Evolutionary conservation across 176 grass and related monocot genomes (phyloP).

Genomic region (Eragrostis nindensis): DNA sequence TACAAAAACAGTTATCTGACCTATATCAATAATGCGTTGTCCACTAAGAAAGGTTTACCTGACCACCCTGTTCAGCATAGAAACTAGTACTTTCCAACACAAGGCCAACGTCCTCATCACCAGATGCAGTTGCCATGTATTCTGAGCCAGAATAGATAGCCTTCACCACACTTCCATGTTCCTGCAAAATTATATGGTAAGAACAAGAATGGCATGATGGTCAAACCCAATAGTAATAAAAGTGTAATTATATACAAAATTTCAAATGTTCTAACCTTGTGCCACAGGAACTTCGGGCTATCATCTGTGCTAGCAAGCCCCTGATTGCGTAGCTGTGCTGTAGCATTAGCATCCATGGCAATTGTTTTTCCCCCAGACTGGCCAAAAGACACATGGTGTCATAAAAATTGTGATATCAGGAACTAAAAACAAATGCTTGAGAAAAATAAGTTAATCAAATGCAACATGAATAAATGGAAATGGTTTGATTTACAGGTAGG

Average conservation of each 20-base stretch:
- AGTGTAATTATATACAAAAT: neutral
- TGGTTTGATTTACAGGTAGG: conserved; percentile 9
- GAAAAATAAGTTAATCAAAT: neutral
- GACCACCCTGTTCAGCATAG: conserved; percentile 96
- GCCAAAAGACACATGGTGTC: conserved; percentile 5
- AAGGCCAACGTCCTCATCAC: conserved; percentile 67
- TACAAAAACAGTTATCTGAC: neutral
- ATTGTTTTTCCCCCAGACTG: conserved; percentile 69
- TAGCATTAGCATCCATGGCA: conserved; percentile 88
- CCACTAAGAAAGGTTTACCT: conserved; percentile 55
- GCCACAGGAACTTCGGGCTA: conserved; percentile 73
- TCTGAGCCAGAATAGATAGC: conserved; percentile 86
- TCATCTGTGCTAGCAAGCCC: conserved; percentile 80
- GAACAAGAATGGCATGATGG: neutral
- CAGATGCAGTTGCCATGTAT: conserved; percentile 51
- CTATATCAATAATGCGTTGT: conserved; percentile 21
- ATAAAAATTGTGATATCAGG: neutral
- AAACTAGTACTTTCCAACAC: conserved; percentile 95
- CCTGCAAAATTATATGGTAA: conserved; percentile 48
- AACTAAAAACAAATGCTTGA: neutral
- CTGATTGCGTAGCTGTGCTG: conserved; percentile 60
- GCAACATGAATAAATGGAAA: neutral
- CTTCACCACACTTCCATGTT: conserved; percentile 74
- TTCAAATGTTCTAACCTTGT: conserved; percentile 58
- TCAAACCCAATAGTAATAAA: neutral